Conservation (phyloP, 2,329 filamentous ascomycete species). For the Phialophora tarda region DNA sequence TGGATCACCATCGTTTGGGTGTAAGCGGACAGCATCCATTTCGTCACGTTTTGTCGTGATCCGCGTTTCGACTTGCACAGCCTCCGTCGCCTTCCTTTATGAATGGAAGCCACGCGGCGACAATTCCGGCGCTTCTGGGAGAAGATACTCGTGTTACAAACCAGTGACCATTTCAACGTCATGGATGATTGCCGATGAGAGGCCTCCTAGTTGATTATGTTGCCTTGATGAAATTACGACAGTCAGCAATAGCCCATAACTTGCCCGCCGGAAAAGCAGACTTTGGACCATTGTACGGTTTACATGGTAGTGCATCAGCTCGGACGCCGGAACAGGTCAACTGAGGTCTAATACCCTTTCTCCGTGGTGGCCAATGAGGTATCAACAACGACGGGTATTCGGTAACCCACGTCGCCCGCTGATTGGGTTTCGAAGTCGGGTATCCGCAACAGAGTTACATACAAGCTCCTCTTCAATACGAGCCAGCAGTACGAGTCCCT, state of each 20-base stretch:
- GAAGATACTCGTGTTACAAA: not conserved
- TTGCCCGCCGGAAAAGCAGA: not conserved
- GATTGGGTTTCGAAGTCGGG: not conserved
- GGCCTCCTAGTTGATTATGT: not conserved
- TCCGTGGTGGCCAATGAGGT: not conserved
- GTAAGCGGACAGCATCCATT: slow-evolving; percentile 25
- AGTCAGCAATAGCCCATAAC: slow-evolving; percentile 3
- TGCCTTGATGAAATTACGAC: not conserved
- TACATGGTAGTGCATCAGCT: not conserved
- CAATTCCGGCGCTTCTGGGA: not conserved
- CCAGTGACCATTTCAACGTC: not conserved
- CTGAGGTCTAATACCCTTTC: not conserved
- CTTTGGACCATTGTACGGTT: not conserved
- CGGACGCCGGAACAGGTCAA: not conserved
- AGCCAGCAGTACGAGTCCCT: not conserved
- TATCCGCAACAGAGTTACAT: not conserved
- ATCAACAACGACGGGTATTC: slow-evolving; percentile 2
- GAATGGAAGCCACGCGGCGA: not conserved
- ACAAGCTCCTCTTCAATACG: not conserved
- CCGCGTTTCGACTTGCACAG: not conserved
- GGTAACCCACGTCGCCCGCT: not conserved
- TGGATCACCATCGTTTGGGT: slow-evolving; percentile 8
- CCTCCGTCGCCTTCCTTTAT: not conserved
- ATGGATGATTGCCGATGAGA: not conserved
- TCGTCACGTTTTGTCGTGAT: slow-evolving; percentile 5